phyloP scores from a whole-genome alignment of 192 early-diverging fungal genomes.

The Pilobolus umbonatus region DNA sequence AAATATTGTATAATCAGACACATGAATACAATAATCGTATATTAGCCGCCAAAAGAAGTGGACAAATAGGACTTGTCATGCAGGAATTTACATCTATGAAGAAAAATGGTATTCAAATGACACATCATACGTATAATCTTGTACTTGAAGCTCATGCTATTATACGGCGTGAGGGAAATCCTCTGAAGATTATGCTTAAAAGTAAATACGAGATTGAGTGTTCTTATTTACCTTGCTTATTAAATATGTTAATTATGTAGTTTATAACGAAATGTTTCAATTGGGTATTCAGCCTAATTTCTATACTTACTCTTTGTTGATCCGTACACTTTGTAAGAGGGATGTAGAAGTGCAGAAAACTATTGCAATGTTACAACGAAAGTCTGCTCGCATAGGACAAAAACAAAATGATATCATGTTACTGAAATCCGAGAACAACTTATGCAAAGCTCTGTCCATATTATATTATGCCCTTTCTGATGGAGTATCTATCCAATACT shows the following conservation, averaged over 20 bases:
- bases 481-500: constrained; percentile 8
- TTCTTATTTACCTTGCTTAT: background rate
- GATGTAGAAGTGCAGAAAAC: constrained; percentile 35
- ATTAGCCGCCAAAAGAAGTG: constrained; percentile 14
- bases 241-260: constrained; percentile 3
- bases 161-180: constrained; percentile 27
- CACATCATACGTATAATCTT: constrained; percentile 27
- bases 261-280: constrained; percentile 29
- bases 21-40: constrained; percentile 20
- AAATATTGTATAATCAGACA: background rate
- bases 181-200: constrained; percentile 15
- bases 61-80: constrained; percentile 21
- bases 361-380: constrained; percentile 28
- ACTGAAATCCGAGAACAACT: constrained; percentile 28
- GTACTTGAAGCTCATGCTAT: constrained; percentile 27
- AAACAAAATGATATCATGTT: constrained; percentile 12
- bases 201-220: constrained; percentile 1
- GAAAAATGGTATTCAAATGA: constrained; percentile 12
- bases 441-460: constrained; percentile 22
- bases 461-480: constrained; percentile 18
- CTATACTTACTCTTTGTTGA: constrained; percentile 20
- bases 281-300: background rate
- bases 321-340: constrained; percentile 26
- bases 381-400: constrained; percentile 25
- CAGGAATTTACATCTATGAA: constrained; percentile 24